Conservation (phyloP, 495 filamentous ascomycete species). For the Aspergillus mulundensis region DNA sequence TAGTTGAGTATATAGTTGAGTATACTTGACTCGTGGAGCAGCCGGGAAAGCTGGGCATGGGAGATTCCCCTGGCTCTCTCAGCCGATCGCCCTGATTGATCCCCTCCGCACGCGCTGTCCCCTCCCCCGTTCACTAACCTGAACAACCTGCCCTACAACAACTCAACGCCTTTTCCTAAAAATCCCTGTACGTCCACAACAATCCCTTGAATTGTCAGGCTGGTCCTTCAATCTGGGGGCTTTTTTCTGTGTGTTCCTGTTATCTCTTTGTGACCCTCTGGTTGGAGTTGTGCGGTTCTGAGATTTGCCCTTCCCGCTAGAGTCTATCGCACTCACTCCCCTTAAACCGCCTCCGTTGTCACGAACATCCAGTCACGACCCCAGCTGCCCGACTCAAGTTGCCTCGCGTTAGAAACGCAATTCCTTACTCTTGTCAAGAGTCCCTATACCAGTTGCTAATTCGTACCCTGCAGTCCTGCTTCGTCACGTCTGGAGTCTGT, state of each 20-base stretch:
- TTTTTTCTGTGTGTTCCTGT: slow-evolving; percentile 5
- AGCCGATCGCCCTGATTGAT: slow-evolving; percentile 17
- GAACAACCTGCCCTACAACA: slow-evolving; percentile 15
- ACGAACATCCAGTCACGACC: slow-evolving; percentile 2
- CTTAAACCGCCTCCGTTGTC: slow-evolving; percentile 22
- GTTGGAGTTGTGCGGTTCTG: slow-evolving; percentile 19
- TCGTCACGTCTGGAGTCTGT: slow-evolving; percentile 8
- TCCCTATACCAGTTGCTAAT: slow-evolving; percentile 2
- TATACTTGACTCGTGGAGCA: neutral
- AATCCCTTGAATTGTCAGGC: slow-evolving; percentile 13
- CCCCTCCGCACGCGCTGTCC: slow-evolving; percentile 12
- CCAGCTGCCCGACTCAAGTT: slow-evolving; percentile 10
- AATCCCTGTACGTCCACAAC: slow-evolving; percentile 7
- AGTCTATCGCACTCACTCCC: slow-evolving; percentile 26
- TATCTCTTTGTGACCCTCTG: slow-evolving; percentile 1
- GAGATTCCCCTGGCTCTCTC: slow-evolving; percentile 11
- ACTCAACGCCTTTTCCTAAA: neutral
- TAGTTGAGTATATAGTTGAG: too few relatives aligned
- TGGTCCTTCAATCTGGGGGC: slow-evolving; percentile 19
- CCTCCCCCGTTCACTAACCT: slow-evolving; percentile 6
- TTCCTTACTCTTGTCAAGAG: slow-evolving; percentile 1
- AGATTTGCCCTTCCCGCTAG: slow-evolving; percentile 23
- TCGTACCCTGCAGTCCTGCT: slow-evolving; percentile 4
- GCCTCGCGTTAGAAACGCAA: slow-evolving; percentile 2
- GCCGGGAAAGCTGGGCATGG: neutral